Evolutionary conservation across 805 yeast genomes (phyloP), one percentile per base, ranked within the genome.

Genomic region (Komagataella kurtzmanii): DNA sequence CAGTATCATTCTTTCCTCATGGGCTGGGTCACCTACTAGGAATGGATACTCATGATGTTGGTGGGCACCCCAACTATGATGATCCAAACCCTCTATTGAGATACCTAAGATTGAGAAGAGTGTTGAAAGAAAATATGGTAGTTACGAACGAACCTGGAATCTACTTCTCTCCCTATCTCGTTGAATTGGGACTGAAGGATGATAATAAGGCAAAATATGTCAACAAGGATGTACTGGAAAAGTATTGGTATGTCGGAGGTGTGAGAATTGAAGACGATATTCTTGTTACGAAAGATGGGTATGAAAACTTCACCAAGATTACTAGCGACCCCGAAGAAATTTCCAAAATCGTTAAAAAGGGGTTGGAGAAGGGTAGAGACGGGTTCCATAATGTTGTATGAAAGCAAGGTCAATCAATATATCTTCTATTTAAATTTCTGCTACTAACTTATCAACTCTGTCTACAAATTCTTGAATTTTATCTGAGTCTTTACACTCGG

Each of bases 241-340:
- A 79, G 60, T 91, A 89, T 66, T 79, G 85, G 83, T 78, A 83
- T 57, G 79, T 93, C 52, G 99, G 99, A n/a, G 99, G 99, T 47
- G 97, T 91, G 5, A 80, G 99, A 66, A 88, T 91, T 53, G 99
- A 91, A 67, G 99, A 91, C 63, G 97, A 91, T 62, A 76, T 93
- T 46, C 69, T 88, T 47, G 83, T 91, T 30, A 87, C 96, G 1
- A 73, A 74, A 49, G 70, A 68, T 51, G 98, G 98, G 0, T 80
- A 67, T 61, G 96, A 89, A 61, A 85, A 87, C 59, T 70, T 91
- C 51, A 91, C 97, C 1, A 75, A 77, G 24, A 80, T 91, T 51
- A 88, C 97, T 1, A 83, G 85, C 53, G 95, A 93, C 63, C 89
- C 97, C 1, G 76, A 74, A 3, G 96, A 89, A 65, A 83, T 91